These are phyloP conservation scores for Halenospora varia DNA, from an alignment of 495 filamentous ascomycete genomes.

Conservation along the genomic window DNA sequence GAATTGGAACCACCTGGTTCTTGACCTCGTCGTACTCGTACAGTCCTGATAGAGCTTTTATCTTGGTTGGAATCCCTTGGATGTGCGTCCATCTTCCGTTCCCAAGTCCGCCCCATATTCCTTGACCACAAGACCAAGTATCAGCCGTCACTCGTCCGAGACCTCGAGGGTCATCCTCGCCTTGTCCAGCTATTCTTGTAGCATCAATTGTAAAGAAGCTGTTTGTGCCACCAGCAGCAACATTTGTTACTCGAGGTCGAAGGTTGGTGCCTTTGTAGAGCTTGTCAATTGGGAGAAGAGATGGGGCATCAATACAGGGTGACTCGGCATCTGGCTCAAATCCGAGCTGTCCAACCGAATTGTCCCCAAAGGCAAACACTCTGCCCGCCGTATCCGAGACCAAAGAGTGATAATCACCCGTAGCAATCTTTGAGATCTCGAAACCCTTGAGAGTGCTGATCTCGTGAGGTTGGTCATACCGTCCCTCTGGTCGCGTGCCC, in stretches of 20 bases:
- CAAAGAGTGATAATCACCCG: constrained; percentile 86
- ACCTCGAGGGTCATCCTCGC: constrained; percentile 35
- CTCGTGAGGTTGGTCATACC: constrained; percentile 78
- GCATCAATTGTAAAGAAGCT: constrained; percentile 86
- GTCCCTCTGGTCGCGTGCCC: constrained; percentile 69
- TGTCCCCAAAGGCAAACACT: constrained; percentile 89
- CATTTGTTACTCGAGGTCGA: constrained; percentile 57
- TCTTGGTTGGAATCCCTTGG: constrained; percentile 71
- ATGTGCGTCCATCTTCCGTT: constrained; percentile 89
- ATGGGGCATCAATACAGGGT: constrained; percentile 63
- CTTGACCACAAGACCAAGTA: constrained; percentile 80
- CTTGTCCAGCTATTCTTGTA: constrained; percentile 45
- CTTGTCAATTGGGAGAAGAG: constrained; percentile 58
- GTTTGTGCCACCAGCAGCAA: constrained; percentile 81
- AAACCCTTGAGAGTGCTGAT: constrained; percentile 57
- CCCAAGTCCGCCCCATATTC: constrained; percentile 77
- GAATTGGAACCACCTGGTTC: constrained; percentile 69
- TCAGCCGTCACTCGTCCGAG: constrained; percentile 58
- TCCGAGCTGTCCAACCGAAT: constrained; percentile 81
- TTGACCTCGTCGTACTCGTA: constrained; percentile 78
- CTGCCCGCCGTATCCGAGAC: constrained; percentile 68
- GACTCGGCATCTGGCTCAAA: constrained; percentile 55
- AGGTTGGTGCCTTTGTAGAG: constrained; percentile 64
- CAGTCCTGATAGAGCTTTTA: constrained; percentile 77
- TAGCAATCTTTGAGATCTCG: constrained; percentile 65